These are phyloP conservation scores for Diaporthe sp. DNA, from an alignment of 2,329 filamentous ascomycete species.

Conservation along the genomic window DNA sequence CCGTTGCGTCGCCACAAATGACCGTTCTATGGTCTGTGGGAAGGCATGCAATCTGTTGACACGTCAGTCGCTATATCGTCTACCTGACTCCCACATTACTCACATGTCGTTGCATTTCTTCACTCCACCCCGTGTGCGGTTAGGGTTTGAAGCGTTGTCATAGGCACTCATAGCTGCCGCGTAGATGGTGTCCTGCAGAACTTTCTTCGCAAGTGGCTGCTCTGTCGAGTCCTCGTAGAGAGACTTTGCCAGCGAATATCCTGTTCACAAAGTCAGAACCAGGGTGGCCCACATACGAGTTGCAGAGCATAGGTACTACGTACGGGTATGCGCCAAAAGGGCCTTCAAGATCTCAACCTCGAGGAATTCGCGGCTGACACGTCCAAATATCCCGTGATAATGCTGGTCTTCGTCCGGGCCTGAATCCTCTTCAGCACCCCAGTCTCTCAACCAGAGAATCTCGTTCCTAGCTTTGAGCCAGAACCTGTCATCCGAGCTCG, in stretches of 20 bases:
- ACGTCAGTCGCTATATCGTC: not conserved
- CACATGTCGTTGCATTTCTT: conserved; percentile 84
- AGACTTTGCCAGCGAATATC: conserved; percentile 72
- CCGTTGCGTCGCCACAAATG: conserved; percentile 64
- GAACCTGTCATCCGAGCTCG: conserved; percentile 73
- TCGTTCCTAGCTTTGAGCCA: conserved; percentile 74
- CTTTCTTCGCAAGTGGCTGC: conserved; percentile 61
- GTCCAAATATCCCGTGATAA: conserved; percentile 69
- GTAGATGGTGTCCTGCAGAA: conserved; percentile 73
- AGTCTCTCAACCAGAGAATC: conserved; percentile 80
- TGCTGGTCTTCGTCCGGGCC: conserved; percentile 43
- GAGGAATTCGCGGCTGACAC: conserved; percentile 70
- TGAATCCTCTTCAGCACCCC: conserved; percentile 69
- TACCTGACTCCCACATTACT: conserved; percentile 48
- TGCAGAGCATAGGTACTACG: conserved; percentile 46
- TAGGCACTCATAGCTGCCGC: conserved; percentile 77
- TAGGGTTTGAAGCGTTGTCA: conserved; percentile 86
- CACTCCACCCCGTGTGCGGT: conserved; percentile 80
- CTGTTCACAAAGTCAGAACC: conserved; percentile 55
- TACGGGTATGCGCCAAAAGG: conserved; percentile 73
- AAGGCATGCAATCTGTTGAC: conserved; percentile 72
- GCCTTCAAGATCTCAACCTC: conserved; percentile 80
- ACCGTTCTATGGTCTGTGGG: conserved; percentile 67
- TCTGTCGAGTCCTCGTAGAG: conserved; percentile 69
- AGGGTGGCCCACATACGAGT: not conserved